Evolutionary conservation across 2,329 filamentous ascomycete genomes (phyloP), one percentile per base, ranked within the genome.

Genomic region (Ophiostoma australiae): DNA sequence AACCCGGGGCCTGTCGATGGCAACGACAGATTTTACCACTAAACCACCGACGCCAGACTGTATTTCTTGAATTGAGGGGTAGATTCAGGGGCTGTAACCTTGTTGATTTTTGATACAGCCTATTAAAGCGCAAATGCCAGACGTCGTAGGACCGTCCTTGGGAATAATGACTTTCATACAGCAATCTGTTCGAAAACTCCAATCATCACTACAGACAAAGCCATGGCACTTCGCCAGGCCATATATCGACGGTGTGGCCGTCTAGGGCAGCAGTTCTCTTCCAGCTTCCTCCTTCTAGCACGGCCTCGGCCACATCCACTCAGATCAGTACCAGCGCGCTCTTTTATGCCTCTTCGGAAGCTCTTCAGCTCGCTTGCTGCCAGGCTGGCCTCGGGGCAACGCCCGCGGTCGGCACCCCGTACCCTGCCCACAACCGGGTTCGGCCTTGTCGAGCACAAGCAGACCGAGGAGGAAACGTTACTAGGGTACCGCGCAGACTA

Each of bases 11-110:
- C 52, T 58, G n/a, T 58, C 52, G 52, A 58, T 58, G n/a, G 52
- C 52, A 58, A 58, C 52, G 52, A 58, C 52, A 58, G 52, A 58
- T 58, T 58, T 58, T 58, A 58, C 52, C 52, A 58, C 52, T 58
- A 58, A 58, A 58, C 52, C 52, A 58, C 52, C 52, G 52, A 58
- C 52, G 52, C 52, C 5, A 6, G 20, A 48, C 44, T 48, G 4
- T 6, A 48, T n/a, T n/a, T n/a, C n/a, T n/a, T n/a, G n/a, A n/a
- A n/a, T n/a, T n/a, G n/a, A n/a, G n/a, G n/a, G n/a, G n/a, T n/a
- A n/a, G n/a, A n/a, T n/a, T n/a, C n/a, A n/a, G n/a, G n/a, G n/a
- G n/a, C n/a, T n/a, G n/a, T n/a, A n/a, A n/a, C n/a, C 27, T 31
- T 31, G 27, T 31, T 31, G 27, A n/a, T n/a, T n/a, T n/a, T n/a